phyloP scores from a whole-genome alignment of 1,284 basidiomycete species.

The Ganoderma lingzhi region DNA sequence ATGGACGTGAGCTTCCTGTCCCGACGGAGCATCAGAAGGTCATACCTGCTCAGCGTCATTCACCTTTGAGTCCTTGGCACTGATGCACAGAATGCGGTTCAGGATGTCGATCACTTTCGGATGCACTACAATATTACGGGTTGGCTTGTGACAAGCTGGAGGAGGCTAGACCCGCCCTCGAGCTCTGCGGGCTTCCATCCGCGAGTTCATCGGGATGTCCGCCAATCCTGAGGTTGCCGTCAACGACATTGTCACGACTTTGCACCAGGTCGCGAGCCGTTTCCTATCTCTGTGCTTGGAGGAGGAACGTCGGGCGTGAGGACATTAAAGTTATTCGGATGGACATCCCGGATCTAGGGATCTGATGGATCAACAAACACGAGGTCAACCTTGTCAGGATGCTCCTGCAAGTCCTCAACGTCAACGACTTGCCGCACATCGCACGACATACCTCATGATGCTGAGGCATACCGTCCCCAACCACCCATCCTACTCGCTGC shows the following conservation, averaged over 20 bases:
- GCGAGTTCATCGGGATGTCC: conserved; percentile 71
- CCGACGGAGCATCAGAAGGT: conserved; percentile 86
- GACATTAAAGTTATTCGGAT: conserved; percentile 88
- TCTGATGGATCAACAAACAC: conserved; percentile 88
- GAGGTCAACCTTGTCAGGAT: conserved; percentile 93
- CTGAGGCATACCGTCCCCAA: conserved; percentile 49
- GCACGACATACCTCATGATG: conserved; percentile 86
- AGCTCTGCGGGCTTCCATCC: conserved; percentile 72
- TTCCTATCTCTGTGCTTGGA: conserved; percentile 89
- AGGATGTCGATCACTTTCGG: conserved; percentile 87
- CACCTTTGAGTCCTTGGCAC: conserved; percentile 60
- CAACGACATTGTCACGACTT: conserved; percentile 67
- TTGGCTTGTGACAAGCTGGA: conserved; percentile 70
- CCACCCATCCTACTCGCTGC: no score
- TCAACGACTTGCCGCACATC: conserved; percentile 99
- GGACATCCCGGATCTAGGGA: conserved; percentile 72
- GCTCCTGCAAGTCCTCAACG: conserved; percentile 89
- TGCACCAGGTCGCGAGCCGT: conserved; percentile 83
- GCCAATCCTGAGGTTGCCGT: conserved; percentile 52
- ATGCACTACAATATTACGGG: conserved; percentile 77
- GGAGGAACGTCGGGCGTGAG: conserved; percentile 84
- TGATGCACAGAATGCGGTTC: conserved; percentile 78
- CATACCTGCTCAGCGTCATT: conserved; percentile 50
- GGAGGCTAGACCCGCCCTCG: conserved; percentile 65
- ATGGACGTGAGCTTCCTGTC: conserved; percentile 91